Percentiles rank a stretch among this genome's conserved stretches.
Evolutionary conservation across 768 basidiomycete genomes (phyloP).

Genomic region (Crucibulum laeve): DNA sequence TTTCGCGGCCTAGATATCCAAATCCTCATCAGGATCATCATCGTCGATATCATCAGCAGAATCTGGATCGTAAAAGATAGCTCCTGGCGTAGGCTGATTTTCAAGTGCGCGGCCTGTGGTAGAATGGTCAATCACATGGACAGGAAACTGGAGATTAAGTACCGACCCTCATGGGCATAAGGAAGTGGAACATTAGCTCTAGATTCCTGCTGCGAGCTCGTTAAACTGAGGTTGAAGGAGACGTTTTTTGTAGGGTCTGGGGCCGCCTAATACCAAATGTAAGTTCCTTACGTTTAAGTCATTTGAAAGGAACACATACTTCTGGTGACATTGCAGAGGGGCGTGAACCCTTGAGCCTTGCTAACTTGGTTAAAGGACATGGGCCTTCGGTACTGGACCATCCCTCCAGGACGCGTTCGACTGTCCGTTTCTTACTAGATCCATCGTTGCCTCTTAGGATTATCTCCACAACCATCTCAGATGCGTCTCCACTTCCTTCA

Average conservation of each 20-base stretch:
- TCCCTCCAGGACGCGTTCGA: constrained; percentile 62
- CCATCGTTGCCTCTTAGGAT: constrained; percentile 43
- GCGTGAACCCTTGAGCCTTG: constrained; percentile 46
- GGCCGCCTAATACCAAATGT: constrained; percentile 20
- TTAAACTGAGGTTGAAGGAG: constrained; percentile 88
- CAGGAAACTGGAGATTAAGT: background rate
- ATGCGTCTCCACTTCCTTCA: constrained; percentile 38
- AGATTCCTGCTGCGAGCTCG: constrained; percentile 73
- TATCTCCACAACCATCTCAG: constrained; percentile 61
- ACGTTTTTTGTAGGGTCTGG: constrained; percentile 63
- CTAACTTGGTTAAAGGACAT: constrained; percentile 47
- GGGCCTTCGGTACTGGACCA: constrained; percentile 41
- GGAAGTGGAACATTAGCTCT: constrained; percentile 84
- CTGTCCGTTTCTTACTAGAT: constrained; percentile 42
- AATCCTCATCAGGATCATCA: constrained; percentile 93
- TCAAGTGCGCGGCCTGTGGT: constrained; percentile 28
- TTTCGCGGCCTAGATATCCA: constrained; percentile 67
- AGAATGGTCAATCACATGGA: constrained; percentile 1
- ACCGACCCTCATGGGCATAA: constrained; percentile 79
- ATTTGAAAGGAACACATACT: constrained; percentile 17
- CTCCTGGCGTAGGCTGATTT: constrained; percentile 23
- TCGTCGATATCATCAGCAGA: constrained; percentile 94
- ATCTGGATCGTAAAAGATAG: constrained; percentile 88
- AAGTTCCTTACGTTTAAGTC: constrained; percentile 1
- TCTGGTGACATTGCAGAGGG: constrained; percentile 27